Conservation (phyloP, 352 stramenopile genomes). For the Globisporangium heterothallicum region DNA sequence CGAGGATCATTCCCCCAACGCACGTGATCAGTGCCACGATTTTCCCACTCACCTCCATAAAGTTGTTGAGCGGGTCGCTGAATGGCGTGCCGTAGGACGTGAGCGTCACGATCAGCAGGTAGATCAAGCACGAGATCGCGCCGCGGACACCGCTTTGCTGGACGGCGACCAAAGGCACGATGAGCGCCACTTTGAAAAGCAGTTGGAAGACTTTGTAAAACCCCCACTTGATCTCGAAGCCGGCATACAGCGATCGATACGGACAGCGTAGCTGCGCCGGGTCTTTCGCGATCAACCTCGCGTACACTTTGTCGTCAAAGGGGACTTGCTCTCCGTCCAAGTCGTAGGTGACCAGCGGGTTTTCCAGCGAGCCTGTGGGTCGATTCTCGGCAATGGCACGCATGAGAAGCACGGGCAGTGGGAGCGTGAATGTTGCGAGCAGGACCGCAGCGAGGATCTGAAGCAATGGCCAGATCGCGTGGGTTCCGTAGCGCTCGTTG, state of each 20-base stretch:
- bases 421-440: constrained; percentile 30
- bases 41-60: constrained; percentile 45
- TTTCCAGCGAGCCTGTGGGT: constrained; percentile 31
- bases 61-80: constrained; percentile 38
- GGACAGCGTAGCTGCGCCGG: constrained; percentile 39
- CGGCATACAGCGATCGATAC: constrained; percentile 43
- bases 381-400: constrained; percentile 30
- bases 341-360: constrained; percentile 35
- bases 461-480: constrained; percentile 19
- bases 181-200: constrained; percentile 38
- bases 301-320: constrained; percentile 28
- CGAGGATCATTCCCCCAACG: constrained; percentile 22
- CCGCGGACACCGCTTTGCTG: constrained; percentile 14
- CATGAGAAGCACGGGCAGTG: constrained; percentile 28
- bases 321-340: neutral
- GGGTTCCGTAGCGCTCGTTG: constrained; percentile 13
- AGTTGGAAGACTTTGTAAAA: constrained; percentile 49
- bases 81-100: constrained; percentile 41
- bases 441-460: constrained; percentile 20
- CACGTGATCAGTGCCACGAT: constrained; percentile 28
- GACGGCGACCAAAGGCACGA: constrained; percentile 25
- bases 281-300: constrained; percentile 27
- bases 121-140: constrained; percentile 20
- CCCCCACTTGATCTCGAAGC: constrained; percentile 43
- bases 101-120: constrained; percentile 22